These are phyloP conservation scores for Chaetomiaceae sp. DNA, from an alignment of 2,329 filamentous ascomycete species.

Conservation along the genomic window DNA sequence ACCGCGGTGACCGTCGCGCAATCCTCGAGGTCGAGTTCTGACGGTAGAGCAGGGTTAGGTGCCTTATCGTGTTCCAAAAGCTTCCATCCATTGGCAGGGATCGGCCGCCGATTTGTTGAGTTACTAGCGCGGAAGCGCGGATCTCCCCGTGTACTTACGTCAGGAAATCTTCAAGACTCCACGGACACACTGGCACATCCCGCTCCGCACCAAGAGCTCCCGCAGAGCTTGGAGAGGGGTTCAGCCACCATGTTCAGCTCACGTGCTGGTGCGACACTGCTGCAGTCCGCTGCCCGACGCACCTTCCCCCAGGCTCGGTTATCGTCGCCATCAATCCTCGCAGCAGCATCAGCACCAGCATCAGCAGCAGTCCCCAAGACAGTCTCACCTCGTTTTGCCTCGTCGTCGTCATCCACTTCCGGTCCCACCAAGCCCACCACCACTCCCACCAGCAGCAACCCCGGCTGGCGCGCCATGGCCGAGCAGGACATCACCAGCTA, in stretches of 20 bases:
- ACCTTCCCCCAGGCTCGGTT: not conserved
- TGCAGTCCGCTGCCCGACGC: slow-evolving; percentile 6
- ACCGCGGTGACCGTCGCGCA: too few relatives aligned
- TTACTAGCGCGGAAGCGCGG: not conserved
- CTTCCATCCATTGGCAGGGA: too few relatives aligned
- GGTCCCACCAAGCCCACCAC: not conserved
- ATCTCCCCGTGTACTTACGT: slow-evolving; percentile 1
- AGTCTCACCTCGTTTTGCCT: not conserved
- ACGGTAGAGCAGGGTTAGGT: slow-evolving; percentile 8
- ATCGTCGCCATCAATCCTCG: not conserved
- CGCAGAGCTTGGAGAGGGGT: not conserved
- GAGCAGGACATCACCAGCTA: slow-evolving; percentile 45
- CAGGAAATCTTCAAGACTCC: not conserved
- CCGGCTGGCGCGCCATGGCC: slow-evolving; percentile 20
- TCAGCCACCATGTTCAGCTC: slow-evolving; percentile 10
- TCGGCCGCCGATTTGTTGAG: not conserved
- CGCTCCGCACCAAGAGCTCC: not conserved
- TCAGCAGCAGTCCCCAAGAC: too few relatives aligned
- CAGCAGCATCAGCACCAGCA: too few relatives aligned
- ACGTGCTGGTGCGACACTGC: slow-evolving; percentile 10
- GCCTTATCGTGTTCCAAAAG: not conserved
- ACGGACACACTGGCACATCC: not conserved
- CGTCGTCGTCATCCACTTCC: not conserved
- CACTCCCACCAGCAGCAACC: not conserved
- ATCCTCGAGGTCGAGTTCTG: too few relatives aligned